These are phyloP conservation scores for Davidsoniella neocaledoniae DNA, from an alignment of 2,329 filamentous ascomycete species.

Conservation along the genomic window DNA sequence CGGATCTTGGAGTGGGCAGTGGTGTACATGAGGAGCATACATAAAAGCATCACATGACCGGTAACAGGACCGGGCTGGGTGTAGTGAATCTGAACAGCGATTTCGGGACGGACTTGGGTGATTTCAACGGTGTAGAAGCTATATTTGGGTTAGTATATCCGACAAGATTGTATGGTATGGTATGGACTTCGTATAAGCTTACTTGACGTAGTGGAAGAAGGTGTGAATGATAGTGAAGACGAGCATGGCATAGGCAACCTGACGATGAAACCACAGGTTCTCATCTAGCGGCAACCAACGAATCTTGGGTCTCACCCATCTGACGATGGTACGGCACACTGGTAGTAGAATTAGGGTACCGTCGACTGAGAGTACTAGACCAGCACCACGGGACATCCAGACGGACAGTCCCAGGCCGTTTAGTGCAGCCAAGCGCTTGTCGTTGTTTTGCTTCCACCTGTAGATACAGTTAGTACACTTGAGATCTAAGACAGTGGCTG, in stretches of 20 bases:
- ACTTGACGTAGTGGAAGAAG: slow-evolving; percentile 75
- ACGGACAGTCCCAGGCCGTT: slow-evolving; percentile 79
- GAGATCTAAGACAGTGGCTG: not conserved
- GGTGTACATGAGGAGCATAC: slow-evolving; percentile 97
- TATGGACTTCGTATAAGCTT: not conserved
- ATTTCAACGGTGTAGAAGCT: slow-evolving; percentile 85
- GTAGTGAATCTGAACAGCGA: slow-evolving; percentile 84
- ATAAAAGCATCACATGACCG: slow-evolving; percentile 91
- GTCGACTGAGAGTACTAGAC: slow-evolving; percentile 71
- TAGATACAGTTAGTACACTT: slow-evolving; percentile 15
- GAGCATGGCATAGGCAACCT: slow-evolving; percentile 78
- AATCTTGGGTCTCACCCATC: slow-evolving; percentile 71
- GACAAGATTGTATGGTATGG: not conserved
- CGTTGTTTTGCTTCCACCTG: slow-evolving; percentile 63
- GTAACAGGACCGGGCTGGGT: slow-evolving; percentile 78
- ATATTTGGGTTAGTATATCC: not conserved
- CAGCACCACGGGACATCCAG: slow-evolving; percentile 90
- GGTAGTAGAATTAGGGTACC: slow-evolving; percentile 77
- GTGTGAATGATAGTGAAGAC: slow-evolving; percentile 69
- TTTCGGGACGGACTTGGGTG: slow-evolving; percentile 61
- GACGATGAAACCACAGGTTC: slow-evolving; percentile 90
- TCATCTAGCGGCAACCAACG: slow-evolving; percentile 88
- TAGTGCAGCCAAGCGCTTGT: slow-evolving; percentile 53
- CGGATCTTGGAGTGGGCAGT: slow-evolving; percentile 86
- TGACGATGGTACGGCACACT: slow-evolving; percentile 82